These are phyloP conservation scores for Pezizomycotina sp. DNA, from an alignment of 2,329 filamentous ascomycete genomes.

Conservation along the genomic window DNA sequence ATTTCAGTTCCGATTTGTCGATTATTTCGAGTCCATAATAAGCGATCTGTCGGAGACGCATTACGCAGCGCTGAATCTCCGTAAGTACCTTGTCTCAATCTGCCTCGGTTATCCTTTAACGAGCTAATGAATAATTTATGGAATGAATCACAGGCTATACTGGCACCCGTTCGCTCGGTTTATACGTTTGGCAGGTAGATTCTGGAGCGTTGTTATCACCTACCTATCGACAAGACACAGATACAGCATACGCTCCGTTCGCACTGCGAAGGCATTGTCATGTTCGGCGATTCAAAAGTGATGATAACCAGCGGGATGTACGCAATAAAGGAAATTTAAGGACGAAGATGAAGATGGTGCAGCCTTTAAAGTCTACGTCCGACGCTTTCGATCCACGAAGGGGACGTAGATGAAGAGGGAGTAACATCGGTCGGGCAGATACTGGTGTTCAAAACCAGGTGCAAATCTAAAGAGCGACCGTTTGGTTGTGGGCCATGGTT, in stretches of 20 bases:
- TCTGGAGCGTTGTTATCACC: too few relatives aligned
- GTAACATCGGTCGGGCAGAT: too few relatives aligned
- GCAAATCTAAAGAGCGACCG: too few relatives aligned
- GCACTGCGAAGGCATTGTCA: conserved; percentile 12
- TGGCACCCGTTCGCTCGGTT: too few relatives aligned
- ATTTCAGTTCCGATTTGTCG: conserved; percentile 15
- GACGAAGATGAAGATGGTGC: conserved; percentile 6
- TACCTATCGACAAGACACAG: too few relatives aligned
- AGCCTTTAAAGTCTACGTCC: conserved; percentile 14
- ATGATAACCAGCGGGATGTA: conserved; percentile 12
- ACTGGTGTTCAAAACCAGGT: too few relatives aligned
- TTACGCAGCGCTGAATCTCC: conserved; percentile 15
- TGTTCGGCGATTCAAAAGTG: conserved; percentile 15
- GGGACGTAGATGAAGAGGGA: conserved; percentile 7
- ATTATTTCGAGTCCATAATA: conserved; percentile 18
- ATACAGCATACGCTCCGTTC: conserved; percentile 11
- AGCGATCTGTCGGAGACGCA: conserved; percentile 16
- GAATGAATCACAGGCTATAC: too few relatives aligned
- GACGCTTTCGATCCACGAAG: conserved; percentile 7
- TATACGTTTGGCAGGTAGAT: too few relatives aligned
- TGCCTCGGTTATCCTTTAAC: too few relatives aligned
- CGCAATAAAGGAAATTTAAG: conserved; percentile 11
- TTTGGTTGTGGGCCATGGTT: too few relatives aligned
- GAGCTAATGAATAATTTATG: too few relatives aligned
- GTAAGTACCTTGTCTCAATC: conserved; percentile 11